phyloP scores from a whole-genome alignment of 202 grass and related monocot species.

The Musa balbisiana region DNA sequence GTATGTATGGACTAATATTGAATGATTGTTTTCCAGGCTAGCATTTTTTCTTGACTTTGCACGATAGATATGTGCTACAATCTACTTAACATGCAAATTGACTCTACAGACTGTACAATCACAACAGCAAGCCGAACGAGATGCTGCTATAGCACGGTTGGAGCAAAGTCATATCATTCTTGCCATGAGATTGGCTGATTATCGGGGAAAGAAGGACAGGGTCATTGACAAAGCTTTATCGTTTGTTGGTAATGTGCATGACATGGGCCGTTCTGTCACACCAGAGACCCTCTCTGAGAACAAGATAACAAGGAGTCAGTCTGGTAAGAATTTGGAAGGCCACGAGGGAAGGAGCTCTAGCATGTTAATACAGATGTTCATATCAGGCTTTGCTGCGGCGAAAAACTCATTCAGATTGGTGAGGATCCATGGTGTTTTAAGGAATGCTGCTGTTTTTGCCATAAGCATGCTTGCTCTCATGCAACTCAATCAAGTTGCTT shows the following conservation, averaged over 20 bases:
- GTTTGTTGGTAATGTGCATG: constrained; percentile 36
- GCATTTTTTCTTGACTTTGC: too few species aligned
- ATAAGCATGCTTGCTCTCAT: constrained; percentile 35
- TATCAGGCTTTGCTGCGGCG: constrained; percentile 24
- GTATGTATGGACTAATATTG: too few species aligned
- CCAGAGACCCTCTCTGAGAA: constrained; percentile 30
- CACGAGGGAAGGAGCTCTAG: constrained; percentile 5
- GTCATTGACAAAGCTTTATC: constrained; percentile 37
- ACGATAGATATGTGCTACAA: too few species aligned
- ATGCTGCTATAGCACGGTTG: constrained; percentile 40
- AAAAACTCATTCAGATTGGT: constrained; percentile 28
- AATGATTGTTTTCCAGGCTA: too few species aligned
- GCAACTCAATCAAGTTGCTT: constrained; percentile 26
- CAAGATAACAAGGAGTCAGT: background rate
- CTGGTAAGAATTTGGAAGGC: background rate
- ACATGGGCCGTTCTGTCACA: constrained; percentile 21
- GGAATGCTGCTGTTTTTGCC: constrained; percentile 30
- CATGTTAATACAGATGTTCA: constrained; percentile 25
- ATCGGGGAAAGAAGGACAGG: constrained; percentile 33
- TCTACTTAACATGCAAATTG: background rate
- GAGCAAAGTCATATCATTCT: constrained; percentile 56
- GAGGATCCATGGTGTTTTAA: constrained; percentile 31
- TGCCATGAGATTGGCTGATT: constrained; percentile 41
- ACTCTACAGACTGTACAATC: constrained; percentile 36
- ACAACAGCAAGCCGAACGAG: constrained; percentile 34